These are phyloP conservation scores for Backusella sp. DNA, from an alignment of 192 early-diverging fungal genomes.

Conservation along the genomic window DNA sequence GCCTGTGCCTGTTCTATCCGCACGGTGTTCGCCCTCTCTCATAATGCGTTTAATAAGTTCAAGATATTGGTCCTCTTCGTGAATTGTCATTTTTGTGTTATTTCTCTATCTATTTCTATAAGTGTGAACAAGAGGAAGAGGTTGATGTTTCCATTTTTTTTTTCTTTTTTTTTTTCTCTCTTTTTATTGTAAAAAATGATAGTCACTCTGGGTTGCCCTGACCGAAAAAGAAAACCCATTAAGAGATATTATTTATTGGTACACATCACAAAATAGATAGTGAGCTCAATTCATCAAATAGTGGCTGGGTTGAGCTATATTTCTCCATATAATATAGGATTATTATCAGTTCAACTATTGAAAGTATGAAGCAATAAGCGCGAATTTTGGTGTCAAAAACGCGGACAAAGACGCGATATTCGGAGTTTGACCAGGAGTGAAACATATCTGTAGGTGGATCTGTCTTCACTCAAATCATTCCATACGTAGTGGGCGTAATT, in stretches of 20 bases:
- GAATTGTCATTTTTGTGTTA: constrained; percentile 22
- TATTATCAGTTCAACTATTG: background rate
- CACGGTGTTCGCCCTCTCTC: constrained; percentile 65
- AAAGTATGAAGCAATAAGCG: background rate
- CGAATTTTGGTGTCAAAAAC: background rate
- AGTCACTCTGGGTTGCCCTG: background rate
- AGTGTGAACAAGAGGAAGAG: background rate
- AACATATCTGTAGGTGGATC: too few relatives aligned
- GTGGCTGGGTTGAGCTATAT: background rate
- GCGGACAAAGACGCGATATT: background rate
- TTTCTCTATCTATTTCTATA: background rate
- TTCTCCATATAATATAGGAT: background rate
- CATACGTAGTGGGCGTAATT: too few relatives aligned
- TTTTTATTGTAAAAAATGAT: background rate
- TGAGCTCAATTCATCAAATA: background rate
- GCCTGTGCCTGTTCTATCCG: constrained; percentile 90
- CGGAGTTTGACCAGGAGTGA: too few relatives aligned
- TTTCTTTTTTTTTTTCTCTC: background rate
- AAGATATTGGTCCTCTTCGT: constrained; percentile 90
- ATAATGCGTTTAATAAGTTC: constrained; percentile 72
- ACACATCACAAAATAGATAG: background rate
- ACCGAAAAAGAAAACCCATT: background rate
- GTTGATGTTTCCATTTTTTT: background rate
- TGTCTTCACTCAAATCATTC: too few relatives aligned
- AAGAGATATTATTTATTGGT: background rate